Conservation (phyloP, 2,329 filamentous ascomycete genomes). For the Alternaria ethzedia region DNA sequence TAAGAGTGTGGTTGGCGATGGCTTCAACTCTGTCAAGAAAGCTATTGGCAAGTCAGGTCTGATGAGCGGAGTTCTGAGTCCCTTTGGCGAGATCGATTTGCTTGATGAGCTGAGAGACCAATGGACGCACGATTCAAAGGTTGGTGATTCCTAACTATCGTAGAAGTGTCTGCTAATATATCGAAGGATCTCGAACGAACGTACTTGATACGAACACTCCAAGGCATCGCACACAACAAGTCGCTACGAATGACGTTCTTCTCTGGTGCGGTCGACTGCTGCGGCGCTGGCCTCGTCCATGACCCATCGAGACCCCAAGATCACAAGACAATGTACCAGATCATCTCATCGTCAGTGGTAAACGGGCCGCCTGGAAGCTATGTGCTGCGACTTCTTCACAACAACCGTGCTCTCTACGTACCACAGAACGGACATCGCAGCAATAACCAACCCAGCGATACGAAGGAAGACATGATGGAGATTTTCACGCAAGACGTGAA, state of each 20-base stretch:
- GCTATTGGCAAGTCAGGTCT: slow-evolving; percentile 93
- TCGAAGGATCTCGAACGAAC: slow-evolving; percentile 85
- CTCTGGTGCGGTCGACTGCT: slow-evolving; percentile 88
- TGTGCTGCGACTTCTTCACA: slow-evolving; percentile 93
- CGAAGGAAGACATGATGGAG: slow-evolving; percentile 99
- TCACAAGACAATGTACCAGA: slow-evolving; percentile 99
- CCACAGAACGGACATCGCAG: slow-evolving; percentile 82
- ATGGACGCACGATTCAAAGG: slow-evolving; percentile 97
- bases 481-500: slow-evolving; percentile 95
- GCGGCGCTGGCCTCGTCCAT: slow-evolving; percentile 91
- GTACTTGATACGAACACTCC: slow-evolving; percentile 92
- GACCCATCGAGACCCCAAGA: slow-evolving; percentile 89
- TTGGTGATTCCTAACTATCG: slow-evolving; percentile 37
- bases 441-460: slow-evolving; percentile 78
- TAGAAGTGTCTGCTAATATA: slow-evolving; percentile 9
- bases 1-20: slow-evolving; percentile 88
- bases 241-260: slow-evolving; percentile 96
- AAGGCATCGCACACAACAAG: slow-evolving; percentile 94
- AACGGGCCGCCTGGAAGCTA: slow-evolving; percentile 85
- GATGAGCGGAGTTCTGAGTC: slow-evolving; percentile 94
- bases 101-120: slow-evolving; percentile 93
- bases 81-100: slow-evolving; percentile 94
- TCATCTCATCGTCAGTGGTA: slow-evolving; percentile 91
- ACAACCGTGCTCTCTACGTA: slow-evolving; percentile 89
- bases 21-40: slow-evolving; percentile 94